phyloP scores from a whole-genome alignment of 2,329 filamentous ascomycete genomes.

The Colletotrichum tropicicola region DNA sequence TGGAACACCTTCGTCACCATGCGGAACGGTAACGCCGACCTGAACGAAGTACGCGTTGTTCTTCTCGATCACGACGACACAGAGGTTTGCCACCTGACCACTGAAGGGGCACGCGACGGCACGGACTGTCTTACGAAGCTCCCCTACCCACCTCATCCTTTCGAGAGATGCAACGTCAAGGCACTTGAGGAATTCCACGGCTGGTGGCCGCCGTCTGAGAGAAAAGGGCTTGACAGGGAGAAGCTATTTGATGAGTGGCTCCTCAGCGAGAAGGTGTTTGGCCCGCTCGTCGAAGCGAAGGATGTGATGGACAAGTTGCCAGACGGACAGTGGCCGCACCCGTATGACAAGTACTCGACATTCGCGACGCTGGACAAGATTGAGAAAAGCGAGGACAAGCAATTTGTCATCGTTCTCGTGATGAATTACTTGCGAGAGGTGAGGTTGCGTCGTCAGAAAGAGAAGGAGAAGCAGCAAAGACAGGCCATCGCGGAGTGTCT shows the following conservation, averaged over 20 bases:
- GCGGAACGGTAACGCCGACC: not conserved
- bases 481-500: no score
- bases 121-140: not conserved
- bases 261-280: not conserved
- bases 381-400: no score
- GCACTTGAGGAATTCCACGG: not conserved
- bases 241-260: not conserved
- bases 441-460: no score
- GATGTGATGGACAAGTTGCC: not conserved
- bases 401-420: no score
- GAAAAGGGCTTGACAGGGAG: not conserved
- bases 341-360: not conserved
- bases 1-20: not conserved
- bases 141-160: not conserved
- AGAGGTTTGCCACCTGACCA: not conserved
- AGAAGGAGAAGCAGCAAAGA: no score
- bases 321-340: not conserved
- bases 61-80: not conserved
- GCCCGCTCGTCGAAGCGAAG: not conserved
- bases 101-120: not conserved
- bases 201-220: not conserved
- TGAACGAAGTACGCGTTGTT: not conserved
- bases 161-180: not conserved
- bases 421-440: no score
- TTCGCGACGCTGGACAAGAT: accelerated